phyloP scores from a whole-genome alignment of 148 eudicot genomes.

The Vaccinium vitisidaea region DNA sequence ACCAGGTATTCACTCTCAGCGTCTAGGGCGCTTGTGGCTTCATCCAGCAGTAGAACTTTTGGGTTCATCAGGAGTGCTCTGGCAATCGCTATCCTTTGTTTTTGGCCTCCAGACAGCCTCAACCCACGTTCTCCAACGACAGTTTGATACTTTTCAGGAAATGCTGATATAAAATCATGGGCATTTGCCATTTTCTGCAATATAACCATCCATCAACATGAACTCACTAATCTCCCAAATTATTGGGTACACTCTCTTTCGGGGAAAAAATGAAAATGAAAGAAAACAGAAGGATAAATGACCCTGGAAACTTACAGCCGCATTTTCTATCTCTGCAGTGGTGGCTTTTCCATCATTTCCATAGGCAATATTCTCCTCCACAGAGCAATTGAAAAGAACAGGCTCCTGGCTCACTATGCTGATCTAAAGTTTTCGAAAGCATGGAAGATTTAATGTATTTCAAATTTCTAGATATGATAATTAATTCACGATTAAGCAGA shows the following conservation, averaged over 20 bases:
- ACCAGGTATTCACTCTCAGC: slow-evolving; percentile 23
- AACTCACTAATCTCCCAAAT: neutral
- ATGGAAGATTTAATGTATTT: neutral
- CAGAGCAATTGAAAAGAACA: slow-evolving; percentile 83
- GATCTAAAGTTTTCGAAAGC: slow-evolving; percentile 37
- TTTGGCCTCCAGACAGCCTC: slow-evolving; percentile 17
- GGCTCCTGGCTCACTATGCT: slow-evolving; percentile 98
- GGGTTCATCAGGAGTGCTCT: slow-evolving; percentile 34
- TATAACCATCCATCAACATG: neutral
- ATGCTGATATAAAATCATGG: slow-evolving; percentile 14
- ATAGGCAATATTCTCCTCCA: slow-evolving; percentile 86
- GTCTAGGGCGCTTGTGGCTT: slow-evolving; percentile 33
- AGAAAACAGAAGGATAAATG: slow-evolving; percentile 8
- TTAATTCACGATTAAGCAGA: neutral
- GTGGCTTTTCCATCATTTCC: slow-evolving; percentile 74
- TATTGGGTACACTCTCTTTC: neutral
- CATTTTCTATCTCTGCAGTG: slow-evolving; percentile 66
- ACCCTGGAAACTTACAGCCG: slow-evolving; percentile 49
- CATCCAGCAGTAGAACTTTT: slow-evolving; percentile 29
- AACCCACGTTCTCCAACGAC: slow-evolving; percentile 18
- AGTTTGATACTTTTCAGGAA: slow-evolving; percentile 15
- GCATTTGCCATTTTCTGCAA: slow-evolving; percentile 20
- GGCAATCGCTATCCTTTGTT: slow-evolving; percentile 26
- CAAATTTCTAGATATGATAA: neutral
- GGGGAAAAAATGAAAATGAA: neutral